Evolutionary conservation across 73 alveolate genomes (phyloP).

Genomic region (Tetrahymena borealis): DNA sequence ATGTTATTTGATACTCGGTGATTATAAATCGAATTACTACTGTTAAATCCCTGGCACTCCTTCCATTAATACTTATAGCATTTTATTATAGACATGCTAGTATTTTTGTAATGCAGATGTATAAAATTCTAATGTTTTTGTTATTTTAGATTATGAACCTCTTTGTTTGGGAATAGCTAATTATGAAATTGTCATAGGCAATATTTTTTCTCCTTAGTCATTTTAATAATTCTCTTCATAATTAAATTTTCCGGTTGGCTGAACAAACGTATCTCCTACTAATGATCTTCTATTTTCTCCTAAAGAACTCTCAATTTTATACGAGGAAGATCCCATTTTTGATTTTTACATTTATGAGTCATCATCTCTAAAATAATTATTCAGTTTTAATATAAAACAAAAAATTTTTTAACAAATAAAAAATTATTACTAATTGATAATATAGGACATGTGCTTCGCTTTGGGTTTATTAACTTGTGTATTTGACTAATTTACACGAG

Average conservation of each 20-base stretch:
- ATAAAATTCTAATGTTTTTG: not conserved
- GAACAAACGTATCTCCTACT: not conserved
- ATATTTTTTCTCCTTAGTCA: not conserved
- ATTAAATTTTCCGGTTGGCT: not conserved
- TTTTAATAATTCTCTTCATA: not conserved
- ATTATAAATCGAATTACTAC: not conserved
- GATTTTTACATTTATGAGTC: not conserved
- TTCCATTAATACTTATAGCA: not conserved
- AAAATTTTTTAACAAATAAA: no score
- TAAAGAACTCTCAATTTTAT: not conserved
- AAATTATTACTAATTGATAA: not conserved
- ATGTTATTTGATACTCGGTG: not conserved
- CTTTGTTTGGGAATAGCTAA: not conserved
- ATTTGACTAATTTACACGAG: no score
- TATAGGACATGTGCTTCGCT: not conserved
- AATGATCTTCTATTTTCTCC: not conserved
- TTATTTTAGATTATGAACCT: not conserved
- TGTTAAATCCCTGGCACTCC: not conserved
- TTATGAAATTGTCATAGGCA: not conserved
- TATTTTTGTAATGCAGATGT: not conserved
- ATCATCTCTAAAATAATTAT: not conserved
- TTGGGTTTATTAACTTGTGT: no score
- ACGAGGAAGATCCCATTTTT: not conserved
- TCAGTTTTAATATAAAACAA: no score
- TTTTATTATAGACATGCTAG: not conserved